These are phyloP conservation scores for Sphaerulina populicola DNA, from an alignment of 2,329 filamentous ascomycete genomes.

Conservation along the genomic window DNA sequence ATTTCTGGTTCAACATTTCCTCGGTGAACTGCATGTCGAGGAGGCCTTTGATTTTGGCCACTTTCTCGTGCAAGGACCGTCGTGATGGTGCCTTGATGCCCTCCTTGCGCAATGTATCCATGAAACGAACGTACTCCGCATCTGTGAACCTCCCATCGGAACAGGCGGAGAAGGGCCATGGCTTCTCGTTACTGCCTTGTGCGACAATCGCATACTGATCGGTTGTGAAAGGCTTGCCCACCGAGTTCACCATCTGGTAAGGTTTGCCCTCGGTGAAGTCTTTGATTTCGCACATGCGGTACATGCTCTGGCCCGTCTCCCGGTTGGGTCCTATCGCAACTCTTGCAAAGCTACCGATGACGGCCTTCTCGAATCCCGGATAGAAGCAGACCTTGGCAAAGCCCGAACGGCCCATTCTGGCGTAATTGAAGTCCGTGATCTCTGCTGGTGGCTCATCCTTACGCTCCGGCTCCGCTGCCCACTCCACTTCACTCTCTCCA, in stretches of 20 bases:
- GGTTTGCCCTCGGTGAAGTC: constrained; percentile 70
- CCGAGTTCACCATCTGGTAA: constrained; percentile 68
- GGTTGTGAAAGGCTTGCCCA: constrained; percentile 69
- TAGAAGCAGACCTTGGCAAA: constrained; percentile 91
- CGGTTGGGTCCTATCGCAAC: constrained; percentile 73
- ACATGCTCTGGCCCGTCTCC: constrained; percentile 61
- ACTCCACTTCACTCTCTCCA: constrained; percentile 72
- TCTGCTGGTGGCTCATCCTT: constrained; percentile 59
- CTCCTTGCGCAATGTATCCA: constrained; percentile 63
- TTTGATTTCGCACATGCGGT: constrained; percentile 83
- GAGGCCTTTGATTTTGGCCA: constrained; percentile 70
- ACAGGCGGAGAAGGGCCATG: constrained; percentile 84
- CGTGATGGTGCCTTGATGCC: constrained; percentile 67
- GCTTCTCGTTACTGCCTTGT: constrained; percentile 72
- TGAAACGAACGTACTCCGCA: constrained; percentile 74
- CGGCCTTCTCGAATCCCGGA: constrained; percentile 73
- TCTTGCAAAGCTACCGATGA: constrained; percentile 76
- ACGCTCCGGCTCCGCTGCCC: constrained; percentile 51
- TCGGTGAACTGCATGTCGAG: constrained; percentile 76
- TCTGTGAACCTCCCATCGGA: constrained; percentile 75
- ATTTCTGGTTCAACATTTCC: constrained; percentile 69
- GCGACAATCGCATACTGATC: constrained; percentile 76
- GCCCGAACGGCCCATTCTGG: constrained; percentile 73
- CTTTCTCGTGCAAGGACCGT: constrained; percentile 59
- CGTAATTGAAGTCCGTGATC: constrained; percentile 72